Conservation (phyloP, 2,329 filamentous ascomycete genomes). For the Penicillium sp. region DNA sequence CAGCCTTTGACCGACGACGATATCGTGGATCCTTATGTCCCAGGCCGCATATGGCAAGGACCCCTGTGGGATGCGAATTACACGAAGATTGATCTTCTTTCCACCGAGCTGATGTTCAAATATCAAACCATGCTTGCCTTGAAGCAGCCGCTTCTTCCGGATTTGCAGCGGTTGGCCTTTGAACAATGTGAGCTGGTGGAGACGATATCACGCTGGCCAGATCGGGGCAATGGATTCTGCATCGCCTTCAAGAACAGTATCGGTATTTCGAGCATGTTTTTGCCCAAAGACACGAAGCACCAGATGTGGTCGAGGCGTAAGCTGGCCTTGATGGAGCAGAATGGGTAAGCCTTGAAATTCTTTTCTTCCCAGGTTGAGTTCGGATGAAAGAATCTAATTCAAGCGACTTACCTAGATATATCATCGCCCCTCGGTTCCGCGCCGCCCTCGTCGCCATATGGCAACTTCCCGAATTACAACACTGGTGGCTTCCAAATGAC, state of each 20-base stretch:
- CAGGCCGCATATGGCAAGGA: conserved; percentile 68
- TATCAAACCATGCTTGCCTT: conserved; percentile 66
- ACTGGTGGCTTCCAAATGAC: conserved; percentile 89
- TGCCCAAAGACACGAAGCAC: conserved; percentile 73
- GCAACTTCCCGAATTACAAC: conserved; percentile 66
- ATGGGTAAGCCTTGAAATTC: conserved; percentile 63
- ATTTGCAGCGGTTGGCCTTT: conserved; percentile 65
- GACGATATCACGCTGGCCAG: conserved; percentile 71
- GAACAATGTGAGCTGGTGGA: conserved; percentile 78
- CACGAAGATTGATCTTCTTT: conserved; percentile 74
- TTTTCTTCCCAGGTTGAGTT: not conserved
- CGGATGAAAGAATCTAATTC: conserved; percentile 2
- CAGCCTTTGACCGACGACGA: conserved; percentile 60
- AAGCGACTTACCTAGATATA: conserved; percentile 63
- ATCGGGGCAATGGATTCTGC: conserved; percentile 68
- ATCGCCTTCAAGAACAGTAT: conserved; percentile 74
- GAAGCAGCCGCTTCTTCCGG: conserved; percentile 52
- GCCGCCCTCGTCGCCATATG: conserved; percentile 75
- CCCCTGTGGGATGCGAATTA: conserved; percentile 75
- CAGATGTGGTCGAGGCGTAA: conserved; percentile 78
- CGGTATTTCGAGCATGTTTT: conserved; percentile 73
- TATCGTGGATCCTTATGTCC: conserved; percentile 72
- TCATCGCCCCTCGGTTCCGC: conserved; percentile 75
- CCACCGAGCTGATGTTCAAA: conserved; percentile 77
- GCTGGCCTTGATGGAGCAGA: conserved; percentile 73